Base-by-base conservation (phyloP, 2,329 filamentous ascomycete genomes). In the Diaporthe ilicicola region DNA sequence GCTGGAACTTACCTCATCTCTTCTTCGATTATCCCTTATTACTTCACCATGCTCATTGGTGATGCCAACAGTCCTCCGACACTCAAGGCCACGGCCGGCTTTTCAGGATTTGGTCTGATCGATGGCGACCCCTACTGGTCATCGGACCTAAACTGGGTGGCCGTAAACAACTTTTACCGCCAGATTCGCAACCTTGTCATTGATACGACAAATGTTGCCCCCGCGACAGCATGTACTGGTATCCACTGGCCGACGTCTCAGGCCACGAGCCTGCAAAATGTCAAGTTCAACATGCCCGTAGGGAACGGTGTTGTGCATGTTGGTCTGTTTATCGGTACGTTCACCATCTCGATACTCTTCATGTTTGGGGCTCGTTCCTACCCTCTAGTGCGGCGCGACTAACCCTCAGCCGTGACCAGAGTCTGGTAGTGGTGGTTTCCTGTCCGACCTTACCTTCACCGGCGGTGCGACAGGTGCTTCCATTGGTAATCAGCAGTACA, bases 21-120 rank as follows among this genome's bases (percentile, higher is more conserved):
- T 64, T 86, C 84, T 73, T 92, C 93, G 7, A 90, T 96, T 72
- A 81, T 93, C 51, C 90, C 92, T 78, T 90, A 91, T 81, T 96
- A 95, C 82, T 94, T 94, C 78, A 94, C 93, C 1, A 91, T 94
- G 79, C 86, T 96, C 73, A 86, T 94, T 37, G 93, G 93, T 50
- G 91, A 95, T 79, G 89, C 91, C 12, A 85, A 83, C 24, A 79
- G 86, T 71, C 84, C 87, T 70, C 83, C 92, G 7, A 84, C 85
- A 3, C 84, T 91, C 67, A 87, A 87, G 75, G 88, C 88, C 2
- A 82, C 84, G 0, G 74, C 84, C 0, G 81, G 81, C 70, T 91
- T 91, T 75, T 67, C 74, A 8, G 84, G 81, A 44, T 82, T 86
- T 48, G 84, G 84, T 7, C 78, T 87, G 39, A 84, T 88, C 51